phyloP scores from a whole-genome alignment of 2,329 filamentous ascomycete species.

The Colletotrichum tabaci region DNA sequence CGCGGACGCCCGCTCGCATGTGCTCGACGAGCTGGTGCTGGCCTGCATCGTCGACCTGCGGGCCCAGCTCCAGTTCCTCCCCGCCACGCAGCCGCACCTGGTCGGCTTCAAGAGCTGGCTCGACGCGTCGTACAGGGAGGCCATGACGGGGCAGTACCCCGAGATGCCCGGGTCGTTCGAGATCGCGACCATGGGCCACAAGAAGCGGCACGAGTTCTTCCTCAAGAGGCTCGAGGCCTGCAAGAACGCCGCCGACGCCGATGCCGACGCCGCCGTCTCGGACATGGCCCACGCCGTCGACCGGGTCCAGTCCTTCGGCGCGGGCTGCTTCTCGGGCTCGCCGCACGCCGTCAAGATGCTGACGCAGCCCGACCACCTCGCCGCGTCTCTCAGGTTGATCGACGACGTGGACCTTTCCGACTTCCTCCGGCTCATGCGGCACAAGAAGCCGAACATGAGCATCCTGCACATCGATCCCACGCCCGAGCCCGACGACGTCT shows the following conservation, averaged over 20 bases:
- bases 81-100: constrained; percentile 28
- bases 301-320: not conserved
- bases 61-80: constrained; percentile 28
- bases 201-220: not conserved
- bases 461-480: constrained; percentile 22
- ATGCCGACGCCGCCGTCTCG: not conserved
- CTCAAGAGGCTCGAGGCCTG: constrained; percentile 5
- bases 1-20: not conserved
- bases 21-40: constrained; percentile 17
- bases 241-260: not conserved
- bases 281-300: not conserved
- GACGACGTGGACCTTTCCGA: constrained; percentile 15
- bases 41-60: constrained; percentile 33
- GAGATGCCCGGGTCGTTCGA: constrained; percentile 15
- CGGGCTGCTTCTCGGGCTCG: constrained; percentile 19
- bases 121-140: constrained; percentile 18
- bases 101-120: constrained; percentile 33
- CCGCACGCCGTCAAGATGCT: not conserved
- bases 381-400: not conserved
- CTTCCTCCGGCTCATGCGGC: constrained; percentile 40
- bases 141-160: constrained; percentile 18
- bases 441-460: constrained; percentile 45
- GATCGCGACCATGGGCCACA: not conserved
- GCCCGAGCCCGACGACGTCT: not conserved
- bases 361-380: not conserved